Evolutionary conservation across 805 yeast genomes (phyloP), one percentile per base, ranked within the genome.

Genomic region (Wickerhamia fluorescens): DNA sequence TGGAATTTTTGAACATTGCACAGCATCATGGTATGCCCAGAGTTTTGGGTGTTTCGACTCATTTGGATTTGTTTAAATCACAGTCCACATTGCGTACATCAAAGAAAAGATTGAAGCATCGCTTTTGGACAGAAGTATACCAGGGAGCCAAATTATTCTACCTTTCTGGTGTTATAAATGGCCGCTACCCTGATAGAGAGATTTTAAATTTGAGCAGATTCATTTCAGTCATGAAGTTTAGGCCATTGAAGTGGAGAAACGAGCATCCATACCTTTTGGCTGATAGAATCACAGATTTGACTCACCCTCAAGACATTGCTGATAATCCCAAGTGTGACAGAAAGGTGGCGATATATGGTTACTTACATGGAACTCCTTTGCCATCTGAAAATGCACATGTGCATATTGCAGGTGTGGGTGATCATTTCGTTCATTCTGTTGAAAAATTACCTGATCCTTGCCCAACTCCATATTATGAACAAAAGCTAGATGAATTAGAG

Each of bases 21-120:
- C 95, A 92, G 45, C 96, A 89, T 50, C 98, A 92, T 56, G 99
- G 98, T 57, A 92, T 92, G 88, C 99, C 99, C 23, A 74, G 96
- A 44, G 94, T 92, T 12, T 66, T 92, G 25, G 98, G 97, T 41
- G 83, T 92, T 7, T 82, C 95, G 5, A 92, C 98, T 0, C 99
- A 92, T 63, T 68, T 94, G 47, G 99, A 92, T 56, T 68, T 92
- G 28, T 92, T 92, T 68, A 88, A 83, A 51, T 79, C 83, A 11
- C 95, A 82, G 36, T 70, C 94, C 8, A 86, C 96, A 1, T 68
- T 92, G 51, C 72, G 96, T 47, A 85, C 94, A 0, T 76, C 96
- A 1, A 92, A 92, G 57, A 92, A 92, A 53, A 72, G 86, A 42
- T 72, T 92, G 44, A 92, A 92, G 59, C 84, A 85, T 50, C 72